A percentile compares a stretch with the other conserved stretches of the same genome.
Evolutionary conservation across 768 basidiomycete genomes (phyloP).

Genomic region (Tulasnella sp.): DNA sequence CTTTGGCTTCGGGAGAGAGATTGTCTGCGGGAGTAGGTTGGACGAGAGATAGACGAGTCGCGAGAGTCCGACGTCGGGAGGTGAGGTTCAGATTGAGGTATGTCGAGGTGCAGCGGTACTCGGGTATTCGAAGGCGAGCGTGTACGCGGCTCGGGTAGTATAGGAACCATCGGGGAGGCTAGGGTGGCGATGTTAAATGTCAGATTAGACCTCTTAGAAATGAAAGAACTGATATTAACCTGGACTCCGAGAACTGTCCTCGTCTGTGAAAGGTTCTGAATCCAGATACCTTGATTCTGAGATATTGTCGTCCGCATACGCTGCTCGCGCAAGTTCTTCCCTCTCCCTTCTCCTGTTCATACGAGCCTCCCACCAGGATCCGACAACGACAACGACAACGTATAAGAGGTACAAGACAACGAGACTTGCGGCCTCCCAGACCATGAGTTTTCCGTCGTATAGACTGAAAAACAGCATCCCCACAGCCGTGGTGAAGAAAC

Average conservation of each 20-base stretch:
- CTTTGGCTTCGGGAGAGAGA: conserved; percentile 20
- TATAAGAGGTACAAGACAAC: conserved; percentile 66
- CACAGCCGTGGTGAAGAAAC: conserved; percentile 84
- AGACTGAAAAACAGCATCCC: conserved; percentile 62
- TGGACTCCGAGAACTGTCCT: neutral
- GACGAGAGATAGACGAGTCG: conserved; percentile 20
- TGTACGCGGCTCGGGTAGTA: neutral
- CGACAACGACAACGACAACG: conserved; percentile 58
- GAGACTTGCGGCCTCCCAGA: conserved; percentile 62
- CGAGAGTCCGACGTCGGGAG: neutral
- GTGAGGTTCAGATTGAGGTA: neutral
- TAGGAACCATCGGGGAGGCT: too few relatives aligned
- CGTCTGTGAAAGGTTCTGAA: neutral
- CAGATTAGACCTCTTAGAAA: too few relatives aligned
- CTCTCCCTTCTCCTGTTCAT: conserved; percentile 35
- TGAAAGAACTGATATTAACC: too few relatives aligned
- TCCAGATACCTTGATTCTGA: conserved; percentile 14
- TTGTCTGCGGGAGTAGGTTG: conserved; percentile 28
- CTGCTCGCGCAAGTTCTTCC: conserved; percentile 44
- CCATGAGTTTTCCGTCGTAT: conserved; percentile 56
- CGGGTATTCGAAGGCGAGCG: neutral
- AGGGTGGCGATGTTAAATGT: too few relatives aligned
- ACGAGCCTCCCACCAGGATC: conserved; percentile 62
- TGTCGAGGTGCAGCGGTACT: neutral
- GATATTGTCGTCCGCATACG: conserved; percentile 41